Conservation (phyloP, 1,139 yeast species). For the Pneumocystis carinii region DNA sequence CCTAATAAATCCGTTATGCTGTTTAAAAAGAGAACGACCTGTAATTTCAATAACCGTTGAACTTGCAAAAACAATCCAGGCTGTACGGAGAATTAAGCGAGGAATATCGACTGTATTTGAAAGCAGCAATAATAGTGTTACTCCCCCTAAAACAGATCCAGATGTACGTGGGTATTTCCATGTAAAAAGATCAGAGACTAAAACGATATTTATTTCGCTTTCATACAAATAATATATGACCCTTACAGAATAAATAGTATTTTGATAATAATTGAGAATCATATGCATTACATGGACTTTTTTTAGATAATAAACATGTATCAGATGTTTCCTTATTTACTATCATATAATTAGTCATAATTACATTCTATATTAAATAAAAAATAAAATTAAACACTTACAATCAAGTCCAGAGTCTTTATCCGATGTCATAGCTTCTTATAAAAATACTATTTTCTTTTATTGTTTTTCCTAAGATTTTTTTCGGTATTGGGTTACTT, state of each 20-base stretch:
- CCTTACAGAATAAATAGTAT: background rate
- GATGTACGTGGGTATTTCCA: slow-evolving; percentile 12
- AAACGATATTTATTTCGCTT: background rate
- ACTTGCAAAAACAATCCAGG: slow-evolving; percentile 9
- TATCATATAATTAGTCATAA: background rate
- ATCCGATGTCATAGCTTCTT: background rate
- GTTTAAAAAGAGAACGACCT: slow-evolving; percentile 7
- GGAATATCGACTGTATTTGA: slow-evolving; percentile 10
- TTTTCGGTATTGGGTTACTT: background rate
- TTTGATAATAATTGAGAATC: background rate
- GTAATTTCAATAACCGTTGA: slow-evolving; percentile 10
- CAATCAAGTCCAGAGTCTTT: background rate
- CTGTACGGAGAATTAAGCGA: slow-evolving; percentile 7
- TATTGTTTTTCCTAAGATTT: background rate
- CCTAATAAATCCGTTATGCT: slow-evolving; percentile 8
- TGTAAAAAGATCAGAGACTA: slow-evolving; percentile 8
- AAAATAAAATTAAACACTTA: background rate
- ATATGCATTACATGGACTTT: background rate
- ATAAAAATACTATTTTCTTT: background rate
- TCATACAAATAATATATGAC: background rate
- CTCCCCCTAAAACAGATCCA: slow-evolving; percentile 4
- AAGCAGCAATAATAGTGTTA: slow-evolving; percentile 4
- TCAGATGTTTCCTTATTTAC: background rate
- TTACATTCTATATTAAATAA: background rate
- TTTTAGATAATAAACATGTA: background rate